These are phyloP conservation scores for Hypoxylon lienhwacheense DNA, from an alignment of 495 filamentous ascomycete genomes.

Conservation along the genomic window DNA sequence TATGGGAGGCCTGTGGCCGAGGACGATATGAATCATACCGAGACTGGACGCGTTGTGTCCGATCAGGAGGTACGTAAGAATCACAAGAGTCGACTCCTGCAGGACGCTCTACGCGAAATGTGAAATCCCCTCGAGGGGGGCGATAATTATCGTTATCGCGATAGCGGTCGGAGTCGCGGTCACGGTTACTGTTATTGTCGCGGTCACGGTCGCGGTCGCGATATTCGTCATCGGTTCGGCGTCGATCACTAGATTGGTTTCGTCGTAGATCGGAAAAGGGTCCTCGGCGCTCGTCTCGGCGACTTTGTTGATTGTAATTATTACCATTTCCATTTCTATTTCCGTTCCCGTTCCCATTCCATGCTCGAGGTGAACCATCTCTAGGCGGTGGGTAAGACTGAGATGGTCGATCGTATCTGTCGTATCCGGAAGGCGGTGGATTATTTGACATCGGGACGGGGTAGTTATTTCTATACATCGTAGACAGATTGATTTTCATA, in stretches of 20 bases:
- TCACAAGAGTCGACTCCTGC: constrained; percentile 38
- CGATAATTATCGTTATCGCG: constrained; percentile 31
- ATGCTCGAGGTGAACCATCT: constrained; percentile 11
- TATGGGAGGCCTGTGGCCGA: constrained; percentile 4
- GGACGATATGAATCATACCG: constrained; percentile 29
- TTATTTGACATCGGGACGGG: constrained; percentile 19
- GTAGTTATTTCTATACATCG: constrained; percentile 30
- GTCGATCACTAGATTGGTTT: constrained; percentile 9
- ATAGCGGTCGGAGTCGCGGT: too few relatives aligned
- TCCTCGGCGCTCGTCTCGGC: constrained; percentile 21
- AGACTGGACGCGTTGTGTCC: constrained; percentile 13
- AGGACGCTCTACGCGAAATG: constrained; percentile 48
- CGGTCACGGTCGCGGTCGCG: constrained; percentile 7
- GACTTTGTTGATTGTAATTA: constrained; percentile 20
- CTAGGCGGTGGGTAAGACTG: constrained; percentile 22
- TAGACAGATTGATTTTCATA: constrained; percentile 1
- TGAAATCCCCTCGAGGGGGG: constrained; percentile 50
- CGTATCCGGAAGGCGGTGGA: constrained; percentile 23
- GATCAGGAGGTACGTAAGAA: constrained; percentile 21
- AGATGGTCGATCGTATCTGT: constrained; percentile 18
- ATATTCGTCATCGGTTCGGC: constrained; percentile 16
- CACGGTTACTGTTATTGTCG: too few relatives aligned
- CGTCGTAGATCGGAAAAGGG: constrained; percentile 28
- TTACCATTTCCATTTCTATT: too few relatives aligned
- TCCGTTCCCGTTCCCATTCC: too few relatives aligned